Evolutionary conservation across 768 basidiomycete species (phyloP).

Genomic region (Melanogaster broomeanus): DNA sequence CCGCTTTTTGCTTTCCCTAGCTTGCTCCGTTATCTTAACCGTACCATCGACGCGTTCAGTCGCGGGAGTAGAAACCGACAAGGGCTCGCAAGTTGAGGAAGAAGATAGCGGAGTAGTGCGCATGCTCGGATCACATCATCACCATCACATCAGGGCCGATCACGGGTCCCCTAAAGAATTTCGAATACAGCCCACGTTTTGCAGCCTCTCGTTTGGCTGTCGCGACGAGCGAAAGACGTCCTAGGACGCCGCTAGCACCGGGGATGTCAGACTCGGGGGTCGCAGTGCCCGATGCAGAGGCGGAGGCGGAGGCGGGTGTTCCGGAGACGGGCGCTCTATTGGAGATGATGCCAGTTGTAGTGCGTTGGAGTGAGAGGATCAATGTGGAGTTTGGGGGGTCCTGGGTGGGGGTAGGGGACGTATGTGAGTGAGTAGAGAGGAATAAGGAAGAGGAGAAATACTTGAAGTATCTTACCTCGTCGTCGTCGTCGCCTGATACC

Average conservation of each 20-base stretch:
- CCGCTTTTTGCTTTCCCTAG: conserved; percentile 7
- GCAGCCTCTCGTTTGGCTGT: conserved; percentile 81
- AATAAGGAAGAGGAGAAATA: conserved; percentile 6
- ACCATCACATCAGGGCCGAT: conserved; percentile 57
- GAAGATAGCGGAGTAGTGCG: not conserved
- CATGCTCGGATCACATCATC: conserved; percentile 1
- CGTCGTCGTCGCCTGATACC: conserved; percentile 53
- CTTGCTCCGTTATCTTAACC: not conserved
- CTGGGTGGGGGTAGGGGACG: conserved; percentile 8
- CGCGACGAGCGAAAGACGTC: conserved; percentile 52
- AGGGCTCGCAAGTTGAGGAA: not conserved
- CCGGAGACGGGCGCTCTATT: conserved; percentile 61
- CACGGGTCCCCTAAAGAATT: conserved; percentile 79
- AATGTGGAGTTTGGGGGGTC: conserved; percentile 12
- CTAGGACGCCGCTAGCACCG: conserved; percentile 1
- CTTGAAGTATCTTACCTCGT: conserved; percentile 5
- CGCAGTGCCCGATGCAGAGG: conserved; percentile 36
- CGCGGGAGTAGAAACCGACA: not conserved
- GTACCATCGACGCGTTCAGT: not conserved
- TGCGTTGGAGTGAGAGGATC: conserved; percentile 48
- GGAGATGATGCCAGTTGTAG: conserved; percentile 75
- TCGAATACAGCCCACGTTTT: conserved; percentile 69
- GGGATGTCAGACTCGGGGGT: conserved; percentile 37
- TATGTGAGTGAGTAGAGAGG: not conserved
- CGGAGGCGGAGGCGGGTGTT: conserved; percentile 43